These are phyloP conservation scores for Solanum pinnatisectum DNA, from an alignment of 257 asterid species.

Conservation along the genomic window DNA sequence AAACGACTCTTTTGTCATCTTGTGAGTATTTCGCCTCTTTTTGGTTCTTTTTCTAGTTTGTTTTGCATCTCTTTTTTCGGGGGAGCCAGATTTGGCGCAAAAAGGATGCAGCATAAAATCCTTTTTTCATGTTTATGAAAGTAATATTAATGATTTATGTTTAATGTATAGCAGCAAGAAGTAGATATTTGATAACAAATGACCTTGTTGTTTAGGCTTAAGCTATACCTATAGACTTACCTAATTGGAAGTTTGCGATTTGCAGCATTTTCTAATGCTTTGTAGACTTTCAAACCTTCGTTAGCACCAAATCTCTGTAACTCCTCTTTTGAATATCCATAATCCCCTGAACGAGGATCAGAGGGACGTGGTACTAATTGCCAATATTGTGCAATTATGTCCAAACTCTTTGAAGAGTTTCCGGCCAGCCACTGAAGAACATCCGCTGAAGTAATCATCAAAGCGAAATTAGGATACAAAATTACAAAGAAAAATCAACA, in stretches of 20 bases:
- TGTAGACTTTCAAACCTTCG: slow-evolving; percentile 52
- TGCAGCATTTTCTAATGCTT: slow-evolving; percentile 54
- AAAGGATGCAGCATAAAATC: background rate
- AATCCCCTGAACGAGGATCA: slow-evolving; percentile 76
- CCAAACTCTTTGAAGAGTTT: slow-evolving; percentile 60
- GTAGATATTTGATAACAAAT: background rate
- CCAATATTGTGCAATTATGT: slow-evolving; percentile 88
- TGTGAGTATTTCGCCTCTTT: background rate
- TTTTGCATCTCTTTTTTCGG: background rate
- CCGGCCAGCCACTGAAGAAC: slow-evolving; percentile 88
- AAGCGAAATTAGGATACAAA: background rate
- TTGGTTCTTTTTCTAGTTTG: background rate
- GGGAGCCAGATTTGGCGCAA: background rate
- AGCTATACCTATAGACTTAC: slow-evolving; percentile 14
- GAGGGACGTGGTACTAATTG: slow-evolving; percentile 52
- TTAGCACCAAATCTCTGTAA: slow-evolving; percentile 65
- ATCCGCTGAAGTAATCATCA: slow-evolving; percentile 44
- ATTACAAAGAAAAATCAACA: background rate
- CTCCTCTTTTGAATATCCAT: slow-evolving; percentile 64
- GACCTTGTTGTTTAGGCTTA: background rate
- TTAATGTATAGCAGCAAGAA: background rate
- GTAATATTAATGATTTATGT: background rate
- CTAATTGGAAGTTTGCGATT: slow-evolving; percentile 51
- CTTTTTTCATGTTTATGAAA: background rate
- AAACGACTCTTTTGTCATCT: background rate